These are phyloP conservation scores for Escallonia herrerae DNA, from an alignment of 129 eudicot species.

Conservation along the genomic window DNA sequence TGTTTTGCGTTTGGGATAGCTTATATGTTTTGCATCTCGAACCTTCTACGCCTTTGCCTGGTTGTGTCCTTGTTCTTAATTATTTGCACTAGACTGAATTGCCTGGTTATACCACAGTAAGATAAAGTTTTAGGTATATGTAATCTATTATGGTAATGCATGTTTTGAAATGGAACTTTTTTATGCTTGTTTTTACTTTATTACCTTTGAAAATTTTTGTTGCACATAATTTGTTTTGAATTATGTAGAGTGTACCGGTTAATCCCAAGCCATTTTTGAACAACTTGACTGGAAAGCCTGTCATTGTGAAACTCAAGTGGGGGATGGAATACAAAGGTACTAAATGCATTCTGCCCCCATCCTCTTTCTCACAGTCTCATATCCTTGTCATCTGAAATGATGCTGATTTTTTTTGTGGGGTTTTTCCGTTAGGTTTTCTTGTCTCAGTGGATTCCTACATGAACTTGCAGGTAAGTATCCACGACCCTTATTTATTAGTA, in stretches of 20 bases:
- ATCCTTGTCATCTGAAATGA: neutral
- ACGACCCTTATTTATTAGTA: neutral
- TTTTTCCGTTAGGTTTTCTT: constrained; percentile 42
- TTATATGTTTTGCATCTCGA: no score
- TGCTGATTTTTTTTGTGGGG: neutral
- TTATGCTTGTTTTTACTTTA: neutral
- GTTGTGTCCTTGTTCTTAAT: no score
- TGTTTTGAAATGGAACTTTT: no score
- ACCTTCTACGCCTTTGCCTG: no score
- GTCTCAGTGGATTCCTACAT: constrained; percentile 86
- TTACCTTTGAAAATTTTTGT: neutral
- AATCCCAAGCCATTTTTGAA: constrained; percentile 86
- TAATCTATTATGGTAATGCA: no score
- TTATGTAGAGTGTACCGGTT: constrained; percentile 67
- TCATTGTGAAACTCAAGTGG: constrained; percentile 84
- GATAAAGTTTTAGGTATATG: no score
- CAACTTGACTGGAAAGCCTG: constrained; percentile 81
- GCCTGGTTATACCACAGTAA: no score
- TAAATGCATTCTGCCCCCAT: neutral
- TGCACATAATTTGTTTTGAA: constrained; percentile 1
- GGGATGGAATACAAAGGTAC: constrained; percentile 91
- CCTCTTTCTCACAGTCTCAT: neutral
- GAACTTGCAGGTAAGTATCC: constrained; percentile 64
- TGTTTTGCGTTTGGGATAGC: no score
- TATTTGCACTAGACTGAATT: no score